Percentiles rank a stretch among this genome's conserved stretches.
Conservation (phyloP, 345 rosid species). For the Murraya paniculata region DNA sequence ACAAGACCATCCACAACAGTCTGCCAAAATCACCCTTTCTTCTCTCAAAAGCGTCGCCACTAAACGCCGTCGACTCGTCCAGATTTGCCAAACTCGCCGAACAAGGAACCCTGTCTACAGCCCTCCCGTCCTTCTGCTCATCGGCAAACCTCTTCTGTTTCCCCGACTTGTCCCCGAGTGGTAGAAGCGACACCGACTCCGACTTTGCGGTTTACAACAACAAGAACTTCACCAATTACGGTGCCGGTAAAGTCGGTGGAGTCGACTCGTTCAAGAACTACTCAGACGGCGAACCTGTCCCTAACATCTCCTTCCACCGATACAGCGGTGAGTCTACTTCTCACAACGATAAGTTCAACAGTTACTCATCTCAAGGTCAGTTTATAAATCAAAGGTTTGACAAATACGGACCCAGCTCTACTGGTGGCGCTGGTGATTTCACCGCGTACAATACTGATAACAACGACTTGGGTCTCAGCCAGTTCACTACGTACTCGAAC, state of each 20-base stretch:
- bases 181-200: conserved; percentile 36
- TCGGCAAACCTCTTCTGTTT: conserved; percentile 81
- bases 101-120: conserved; percentile 47
- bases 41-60: conserved; percentile 77
- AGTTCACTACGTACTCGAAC: conserved; percentile 49
- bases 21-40: conserved; percentile 52
- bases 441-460: conserved; percentile 42
- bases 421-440: conserved; percentile 67
- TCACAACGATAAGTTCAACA: conserved; percentile 40
- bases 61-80: conserved; percentile 63
- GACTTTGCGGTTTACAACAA: conserved; percentile 48
- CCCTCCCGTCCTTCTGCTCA: conserved; percentile 68
- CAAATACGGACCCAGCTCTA: conserved; percentile 58
- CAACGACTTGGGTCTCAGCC: conserved; percentile 50
- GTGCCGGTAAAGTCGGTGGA: conserved; percentile 45
- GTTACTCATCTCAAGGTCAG: conserved; percentile 37
- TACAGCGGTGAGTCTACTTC: conserved; percentile 46
- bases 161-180: conserved; percentile 46
- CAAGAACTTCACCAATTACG: conserved; percentile 80
- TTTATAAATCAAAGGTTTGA: conserved; percentile 66
- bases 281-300: conserved; percentile 30
- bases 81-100: conserved; percentile 67
- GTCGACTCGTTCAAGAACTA: conserved; percentile 51
- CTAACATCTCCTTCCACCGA: conserved; percentile 47
- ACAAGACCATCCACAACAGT: conserved; percentile 50